Evolutionary conservation across 2,329 filamentous ascomycete genomes (phyloP).

Genomic region (Trichoderma afroharzianum): DNA sequence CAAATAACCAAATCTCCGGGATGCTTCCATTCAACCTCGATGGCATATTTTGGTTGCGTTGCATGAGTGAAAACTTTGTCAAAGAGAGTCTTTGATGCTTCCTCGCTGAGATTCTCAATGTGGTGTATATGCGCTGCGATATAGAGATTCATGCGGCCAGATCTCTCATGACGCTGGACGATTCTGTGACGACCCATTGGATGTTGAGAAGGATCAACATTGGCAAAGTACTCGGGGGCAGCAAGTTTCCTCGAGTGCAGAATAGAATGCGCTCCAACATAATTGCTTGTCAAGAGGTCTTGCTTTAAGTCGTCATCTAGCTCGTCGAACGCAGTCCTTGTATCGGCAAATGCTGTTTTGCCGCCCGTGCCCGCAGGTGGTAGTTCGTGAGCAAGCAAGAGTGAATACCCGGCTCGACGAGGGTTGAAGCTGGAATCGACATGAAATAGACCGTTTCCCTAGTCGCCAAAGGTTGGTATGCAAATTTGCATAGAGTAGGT

Average conservation of each 20-base stretch:
- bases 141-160: conserved; percentile 50
- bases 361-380: conserved; percentile 47
- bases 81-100: conserved; percentile 36
- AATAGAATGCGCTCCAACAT: conserved; percentile 48
- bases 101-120: conserved; percentile 40
- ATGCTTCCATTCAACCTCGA: conserved; percentile 28
- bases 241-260: conserved; percentile 51
- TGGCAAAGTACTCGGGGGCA: conserved; percentile 45
- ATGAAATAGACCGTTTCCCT: conserved; percentile 51
- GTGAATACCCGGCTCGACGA: conserved; percentile 48
- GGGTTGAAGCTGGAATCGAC: conserved; percentile 55
- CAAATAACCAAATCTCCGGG: conserved; percentile 41
- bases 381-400: conserved; percentile 48
- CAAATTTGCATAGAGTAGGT: neutral
- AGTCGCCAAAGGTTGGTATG: neutral
- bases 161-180: conserved; percentile 49
- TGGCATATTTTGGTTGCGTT: conserved; percentile 44
- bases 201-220: conserved; percentile 38
- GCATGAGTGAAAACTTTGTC: conserved; percentile 44
- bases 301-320: conserved; percentile 35
- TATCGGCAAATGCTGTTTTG: conserved; percentile 52
- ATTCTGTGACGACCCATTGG: conserved; percentile 46
- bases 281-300: conserved; percentile 36
- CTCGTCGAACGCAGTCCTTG: conserved; percentile 47
- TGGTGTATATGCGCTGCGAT: conserved; percentile 52